phyloP scores from a whole-genome alignment of 2,329 filamentous ascomycete species.

The Monilinia aucupariae region DNA sequence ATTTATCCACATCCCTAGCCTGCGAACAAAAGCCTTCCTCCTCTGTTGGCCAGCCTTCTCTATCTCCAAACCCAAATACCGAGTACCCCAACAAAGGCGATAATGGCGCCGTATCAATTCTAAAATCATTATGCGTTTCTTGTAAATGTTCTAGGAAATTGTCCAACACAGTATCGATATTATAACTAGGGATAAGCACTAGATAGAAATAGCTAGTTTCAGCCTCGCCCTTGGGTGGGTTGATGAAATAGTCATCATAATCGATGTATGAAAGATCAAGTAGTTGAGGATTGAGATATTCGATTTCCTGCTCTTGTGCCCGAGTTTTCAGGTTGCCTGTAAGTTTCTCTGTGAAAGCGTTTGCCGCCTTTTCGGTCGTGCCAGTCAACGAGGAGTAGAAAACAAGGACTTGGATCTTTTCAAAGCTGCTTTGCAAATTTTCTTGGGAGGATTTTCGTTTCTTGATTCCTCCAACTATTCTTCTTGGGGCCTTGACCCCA shows the following conservation, averaged over 20 bases:
- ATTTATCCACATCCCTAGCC: conserved; percentile 82
- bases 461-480: conserved; percentile 35
- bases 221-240: conserved; percentile 56
- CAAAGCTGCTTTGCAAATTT: conserved; percentile 32
- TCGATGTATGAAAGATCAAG: conserved; percentile 81
- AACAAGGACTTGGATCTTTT: conserved; percentile 64
- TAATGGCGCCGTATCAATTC: conserved; percentile 84
- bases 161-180: conserved; percentile 88
- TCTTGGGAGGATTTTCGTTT: conserved; percentile 27
- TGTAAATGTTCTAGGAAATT: conserved; percentile 80
- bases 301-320: conserved; percentile 27
- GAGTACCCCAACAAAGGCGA: conserved; percentile 75
- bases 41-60: conserved; percentile 86
- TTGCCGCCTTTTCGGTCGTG: conserved; percentile 69
- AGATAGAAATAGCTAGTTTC: conserved; percentile 68
- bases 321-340: conserved; percentile 32
- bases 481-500: conserved; percentile 36
- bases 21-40: conserved; percentile 90
- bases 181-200: conserved; percentile 82
- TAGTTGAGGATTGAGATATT: conserved; percentile 55
- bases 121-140: conserved; percentile 94
- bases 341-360: conserved; percentile 54
- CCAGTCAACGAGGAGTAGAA: conserved; percentile 90
- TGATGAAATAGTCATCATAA: conserved; percentile 88
- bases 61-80: conserved; percentile 90